phyloP scores from a whole-genome alignment of 805 yeast species.

The Metschnikowia cerradonensis region DNA sequence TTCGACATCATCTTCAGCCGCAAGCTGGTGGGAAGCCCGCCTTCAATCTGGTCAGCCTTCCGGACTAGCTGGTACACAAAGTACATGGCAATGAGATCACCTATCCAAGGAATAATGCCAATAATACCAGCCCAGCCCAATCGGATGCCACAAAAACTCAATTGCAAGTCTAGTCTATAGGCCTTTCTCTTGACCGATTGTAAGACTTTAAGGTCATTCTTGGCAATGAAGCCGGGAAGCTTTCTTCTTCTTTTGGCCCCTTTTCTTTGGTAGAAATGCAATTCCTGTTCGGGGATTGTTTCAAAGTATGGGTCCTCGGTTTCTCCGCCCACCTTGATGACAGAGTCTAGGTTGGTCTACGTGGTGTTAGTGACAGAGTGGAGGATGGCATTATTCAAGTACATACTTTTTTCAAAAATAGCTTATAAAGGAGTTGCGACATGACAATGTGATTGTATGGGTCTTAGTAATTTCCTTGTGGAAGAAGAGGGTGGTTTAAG shows the following conservation, averaged over 20 bases:
- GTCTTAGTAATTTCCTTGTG: neutral
- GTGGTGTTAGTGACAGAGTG: conserved; percentile 1
- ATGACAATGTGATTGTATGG: conserved; percentile 8
- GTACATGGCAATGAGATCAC: conserved; percentile 29
- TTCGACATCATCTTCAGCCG: conserved; percentile 36
- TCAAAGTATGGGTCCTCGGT: conserved; percentile 39
- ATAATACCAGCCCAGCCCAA: conserved; percentile 43
- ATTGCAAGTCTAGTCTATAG: conserved; percentile 36
- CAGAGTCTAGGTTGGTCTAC: conserved; percentile 26
- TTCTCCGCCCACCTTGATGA: conserved; percentile 26
- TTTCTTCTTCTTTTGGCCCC: conserved; percentile 39
- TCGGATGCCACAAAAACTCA: conserved; percentile 37
- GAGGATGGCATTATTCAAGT: neutral
- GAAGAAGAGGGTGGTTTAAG: neutral
- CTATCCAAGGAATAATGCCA: conserved; percentile 41
- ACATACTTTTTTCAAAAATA: conserved; percentile 38
- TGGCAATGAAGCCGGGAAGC: conserved; percentile 33
- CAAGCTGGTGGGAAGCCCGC: conserved; percentile 33
- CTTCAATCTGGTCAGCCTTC: conserved; percentile 33
- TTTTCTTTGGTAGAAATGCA: conserved; percentile 38
- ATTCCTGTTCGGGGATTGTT: conserved; percentile 36
- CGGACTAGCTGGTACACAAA: conserved; percentile 29
- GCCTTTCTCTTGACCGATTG: conserved; percentile 36
- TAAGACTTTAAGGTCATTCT: conserved; percentile 30
- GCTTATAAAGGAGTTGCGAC: conserved; percentile 32